Percentiles rank a stretch among this genome's conserved stretches.
These are phyloP conservation scores for Aphanomyces euteiches DNA, from an alignment of 352 stramenopile genomes.

Conservation along the genomic window DNA sequence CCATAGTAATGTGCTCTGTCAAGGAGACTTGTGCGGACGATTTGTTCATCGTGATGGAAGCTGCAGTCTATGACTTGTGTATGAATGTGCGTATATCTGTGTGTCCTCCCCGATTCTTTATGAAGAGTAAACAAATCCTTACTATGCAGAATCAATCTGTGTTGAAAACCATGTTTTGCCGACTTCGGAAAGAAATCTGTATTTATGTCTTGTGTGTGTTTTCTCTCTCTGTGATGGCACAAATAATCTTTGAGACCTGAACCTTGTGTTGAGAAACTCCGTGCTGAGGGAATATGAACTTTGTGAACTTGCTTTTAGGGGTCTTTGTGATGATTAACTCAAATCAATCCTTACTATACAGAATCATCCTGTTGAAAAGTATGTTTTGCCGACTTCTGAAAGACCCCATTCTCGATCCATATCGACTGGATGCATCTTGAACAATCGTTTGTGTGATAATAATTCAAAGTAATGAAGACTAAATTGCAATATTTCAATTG, in stretches of 20 bases:
- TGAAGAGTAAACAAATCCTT: constrained; percentile 34
- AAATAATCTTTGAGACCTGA: constrained; percentile 35
- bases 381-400: constrained; percentile 33
- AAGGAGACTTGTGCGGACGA: constrained; percentile 23
- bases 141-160: constrained; percentile 32
- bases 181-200: constrained; percentile 29
- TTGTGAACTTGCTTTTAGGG: not conserved
- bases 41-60: constrained; percentile 28
- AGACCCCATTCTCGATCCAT: not conserved
- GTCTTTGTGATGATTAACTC: constrained; percentile 30
- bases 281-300: constrained; percentile 26
- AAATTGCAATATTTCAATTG: not conserved
- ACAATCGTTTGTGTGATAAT: not conserved
- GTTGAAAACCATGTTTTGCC: constrained; percentile 31
- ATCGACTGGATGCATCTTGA: not conserved
- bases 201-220: not conserved
- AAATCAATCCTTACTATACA: constrained; percentile 33
- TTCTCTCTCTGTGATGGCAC: constrained; percentile 24
- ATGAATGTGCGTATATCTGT: not conserved
- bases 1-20: constrained; percentile 13
- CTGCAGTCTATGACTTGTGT: not conserved
- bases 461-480: not conserved
- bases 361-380: constrained; percentile 27
- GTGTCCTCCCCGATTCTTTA: not conserved
- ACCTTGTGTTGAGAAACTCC: constrained; percentile 27